A percentile compares a stretch with the other conserved stretches of the same genome.
phyloP scores from a whole-genome alignment of 805 yeast genomes.

The Candida mattraensis region DNA sequence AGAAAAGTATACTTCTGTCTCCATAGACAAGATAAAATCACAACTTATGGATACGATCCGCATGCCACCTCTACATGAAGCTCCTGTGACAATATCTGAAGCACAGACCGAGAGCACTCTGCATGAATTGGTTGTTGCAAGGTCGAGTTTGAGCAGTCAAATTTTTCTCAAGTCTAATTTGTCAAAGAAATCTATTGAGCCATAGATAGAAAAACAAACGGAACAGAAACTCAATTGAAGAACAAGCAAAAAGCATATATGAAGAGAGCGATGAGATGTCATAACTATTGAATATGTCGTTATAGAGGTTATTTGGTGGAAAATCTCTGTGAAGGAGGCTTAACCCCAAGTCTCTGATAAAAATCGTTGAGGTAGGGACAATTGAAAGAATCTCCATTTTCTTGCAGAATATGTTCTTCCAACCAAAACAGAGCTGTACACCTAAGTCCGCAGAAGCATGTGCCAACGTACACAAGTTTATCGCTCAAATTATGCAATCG shows the following conservation, averaged over 20 bases:
- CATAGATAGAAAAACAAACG: too few relatives aligned
- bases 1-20: conserved; percentile 19
- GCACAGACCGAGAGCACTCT: conserved; percentile 1
- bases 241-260: conserved; percentile 7
- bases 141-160: conserved; percentile 9
- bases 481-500: conserved; percentile 51
- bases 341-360: conserved; percentile 14
- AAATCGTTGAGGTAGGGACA: conserved; percentile 17
- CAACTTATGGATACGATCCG: conserved; percentile 13
- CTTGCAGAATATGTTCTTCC: conserved; percentile 48
- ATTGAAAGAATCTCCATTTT: conserved; percentile 19
- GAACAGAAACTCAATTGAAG: too few relatives aligned
- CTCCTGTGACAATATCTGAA: conserved; percentile 13
- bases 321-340: conserved; percentile 22
- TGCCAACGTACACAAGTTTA: conserved; percentile 50
- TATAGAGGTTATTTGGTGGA: conserved; percentile 11
- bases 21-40: conserved; percentile 13
- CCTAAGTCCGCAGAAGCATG: conserved; percentile 52
- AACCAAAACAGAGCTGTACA: conserved; percentile 57
- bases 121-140: conserved; percentile 9
- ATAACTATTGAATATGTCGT: not conserved
- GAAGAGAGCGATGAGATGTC: not conserved
- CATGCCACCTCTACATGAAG: conserved; percentile 15
- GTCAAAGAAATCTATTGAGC: too few relatives aligned
- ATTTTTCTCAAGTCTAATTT: too few relatives aligned